Percentiles rank a stretch among this genome's conserved stretches.
phyloP scores from a whole-genome alignment of 768 basidiomycete species.

The Pleurotus pulmonarius region DNA sequence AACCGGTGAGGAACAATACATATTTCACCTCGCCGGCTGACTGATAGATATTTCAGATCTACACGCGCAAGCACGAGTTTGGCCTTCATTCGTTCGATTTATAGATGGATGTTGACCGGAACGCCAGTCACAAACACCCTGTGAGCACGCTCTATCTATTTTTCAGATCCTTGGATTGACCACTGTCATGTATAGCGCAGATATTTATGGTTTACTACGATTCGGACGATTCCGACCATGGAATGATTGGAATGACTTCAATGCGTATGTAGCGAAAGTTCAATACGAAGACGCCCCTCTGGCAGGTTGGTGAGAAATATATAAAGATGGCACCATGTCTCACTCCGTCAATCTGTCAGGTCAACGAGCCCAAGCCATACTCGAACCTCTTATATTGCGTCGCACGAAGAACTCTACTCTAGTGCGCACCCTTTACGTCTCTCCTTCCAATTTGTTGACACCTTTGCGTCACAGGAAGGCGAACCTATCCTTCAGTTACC shows the following conservation, averaged over 20 bases:
- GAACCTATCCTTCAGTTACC: constrained; percentile 65
- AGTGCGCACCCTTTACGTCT: background rate
- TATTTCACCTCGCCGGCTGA: no score
- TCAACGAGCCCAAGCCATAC: constrained; percentile 61
- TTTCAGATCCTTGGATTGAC: background rate
- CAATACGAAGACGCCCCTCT: constrained; percentile 56
- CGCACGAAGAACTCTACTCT: constrained; percentile 64
- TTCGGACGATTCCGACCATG: constrained; percentile 68
- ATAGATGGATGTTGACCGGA: constrained; percentile 78
- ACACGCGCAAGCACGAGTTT: constrained; percentile 58
- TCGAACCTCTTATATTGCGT: constrained; percentile 65
- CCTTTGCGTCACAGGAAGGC: constrained; percentile 40
- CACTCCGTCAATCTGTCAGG: constrained; percentile 22
- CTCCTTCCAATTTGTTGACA: background rate
- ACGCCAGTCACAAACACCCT: constrained; percentile 72
- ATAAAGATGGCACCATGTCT: no score
- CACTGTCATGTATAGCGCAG: constrained; percentile 43
- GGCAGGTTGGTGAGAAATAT: constrained; percentile 37
- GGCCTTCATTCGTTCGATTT: constrained; percentile 57
- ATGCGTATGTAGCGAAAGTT: constrained; percentile 48
- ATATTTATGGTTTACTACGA: constrained; percentile 67
- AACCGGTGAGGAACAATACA: no score
- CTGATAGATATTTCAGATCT: constrained; percentile 24
- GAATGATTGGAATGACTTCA: constrained; percentile 72
- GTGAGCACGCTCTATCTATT: constrained; percentile 26